Evolutionary conservation across 129 eudicot species (phyloP).

Genomic region (Flaveria trinervia): DNA sequence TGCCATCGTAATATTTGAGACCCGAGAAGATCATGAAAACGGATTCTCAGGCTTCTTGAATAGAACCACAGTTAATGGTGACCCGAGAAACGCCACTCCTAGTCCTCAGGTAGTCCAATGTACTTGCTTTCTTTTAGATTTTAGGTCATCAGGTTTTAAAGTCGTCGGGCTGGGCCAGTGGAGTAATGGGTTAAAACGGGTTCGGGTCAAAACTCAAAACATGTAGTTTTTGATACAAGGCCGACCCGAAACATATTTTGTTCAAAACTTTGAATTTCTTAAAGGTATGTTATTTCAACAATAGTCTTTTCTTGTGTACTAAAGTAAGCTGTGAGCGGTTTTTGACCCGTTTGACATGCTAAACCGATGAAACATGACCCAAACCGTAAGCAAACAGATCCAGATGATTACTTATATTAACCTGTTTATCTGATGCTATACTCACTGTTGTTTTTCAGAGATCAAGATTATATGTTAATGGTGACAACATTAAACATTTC

Average conservation of each 20-base stretch:
- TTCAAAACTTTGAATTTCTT: background rate
- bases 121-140: background rate
- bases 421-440: background rate
- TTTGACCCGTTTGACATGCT: background rate
- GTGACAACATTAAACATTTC: background rate
- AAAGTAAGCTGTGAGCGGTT: background rate
- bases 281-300: background rate
- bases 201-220: background rate
- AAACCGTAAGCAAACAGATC: background rate
- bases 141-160: background rate
- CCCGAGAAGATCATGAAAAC: constrained; percentile 1
- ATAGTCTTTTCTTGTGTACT: background rate
- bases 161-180: background rate
- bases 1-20: background rate
- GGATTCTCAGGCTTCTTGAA: background rate
- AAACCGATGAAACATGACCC: background rate
- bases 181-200: constrained; percentile 6
- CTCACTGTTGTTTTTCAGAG: constrained; percentile 4
- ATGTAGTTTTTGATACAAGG: background rate
- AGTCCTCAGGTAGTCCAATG: constrained; percentile 7
- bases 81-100: background rate
- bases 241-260: background rate
- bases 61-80: background rate
- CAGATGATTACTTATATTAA: too few relatives aligned
- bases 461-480: background rate